Evolutionary conservation across 768 basidiomycete genomes (phyloP).

Genomic region (Suillus paluster): DNA sequence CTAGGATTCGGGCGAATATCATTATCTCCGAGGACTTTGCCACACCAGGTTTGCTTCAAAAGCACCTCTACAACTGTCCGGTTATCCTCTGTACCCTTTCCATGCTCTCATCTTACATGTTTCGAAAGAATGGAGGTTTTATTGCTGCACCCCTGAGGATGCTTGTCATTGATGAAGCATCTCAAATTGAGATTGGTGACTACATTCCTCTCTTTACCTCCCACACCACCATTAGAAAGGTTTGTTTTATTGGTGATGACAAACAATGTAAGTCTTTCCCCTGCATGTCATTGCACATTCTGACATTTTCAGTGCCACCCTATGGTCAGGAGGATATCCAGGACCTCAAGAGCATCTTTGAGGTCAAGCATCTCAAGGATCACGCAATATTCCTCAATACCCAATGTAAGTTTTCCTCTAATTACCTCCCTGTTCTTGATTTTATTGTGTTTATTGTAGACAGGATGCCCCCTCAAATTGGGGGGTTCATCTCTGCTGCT

Average conservation of each 20-base stretch:
- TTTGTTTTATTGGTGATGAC: constrained; percentile 68
- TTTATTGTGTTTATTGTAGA: constrained; percentile 48
- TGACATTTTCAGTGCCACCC: constrained; percentile 66
- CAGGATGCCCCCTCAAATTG: constrained; percentile 84
- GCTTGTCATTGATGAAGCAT: constrained; percentile 69
- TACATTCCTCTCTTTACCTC: constrained; percentile 48
- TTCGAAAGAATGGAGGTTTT: constrained; percentile 28
- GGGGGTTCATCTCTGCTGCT: constrained; percentile 67
- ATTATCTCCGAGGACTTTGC: constrained; percentile 52
- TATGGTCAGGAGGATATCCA: constrained; percentile 72
- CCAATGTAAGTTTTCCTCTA: constrained; percentile 59
- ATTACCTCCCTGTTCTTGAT: not conserved
- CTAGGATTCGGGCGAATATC: constrained; percentile 47
- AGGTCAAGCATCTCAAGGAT: constrained; percentile 60
- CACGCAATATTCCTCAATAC: constrained; percentile 63
- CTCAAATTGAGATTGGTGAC: constrained; percentile 63
- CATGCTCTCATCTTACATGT: constrained; percentile 61
- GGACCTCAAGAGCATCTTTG: constrained; percentile 77
- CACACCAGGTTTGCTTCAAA: constrained; percentile 23
- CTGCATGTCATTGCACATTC: constrained; percentile 33
- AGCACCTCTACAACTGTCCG: constrained; percentile 41
- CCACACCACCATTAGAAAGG: constrained; percentile 48
- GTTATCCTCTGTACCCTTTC: constrained; percentile 78
- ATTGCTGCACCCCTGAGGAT: constrained; percentile 43
- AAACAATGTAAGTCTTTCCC: constrained; percentile 55